Base-by-base conservation (phyloP, 176 grass and related monocot genomes). In the Triticum timopheevii region DNA sequence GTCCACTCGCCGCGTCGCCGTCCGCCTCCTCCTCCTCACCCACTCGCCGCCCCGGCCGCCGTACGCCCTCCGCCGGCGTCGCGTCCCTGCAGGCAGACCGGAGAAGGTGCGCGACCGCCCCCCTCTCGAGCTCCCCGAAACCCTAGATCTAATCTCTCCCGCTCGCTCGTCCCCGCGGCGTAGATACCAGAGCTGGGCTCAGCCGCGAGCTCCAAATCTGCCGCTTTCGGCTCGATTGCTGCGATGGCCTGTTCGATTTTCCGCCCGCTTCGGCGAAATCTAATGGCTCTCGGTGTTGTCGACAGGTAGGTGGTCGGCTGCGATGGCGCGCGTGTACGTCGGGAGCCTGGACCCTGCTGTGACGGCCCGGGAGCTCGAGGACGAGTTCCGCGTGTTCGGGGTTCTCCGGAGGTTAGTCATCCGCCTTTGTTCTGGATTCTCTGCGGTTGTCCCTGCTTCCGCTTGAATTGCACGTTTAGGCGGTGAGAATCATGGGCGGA, bases 321-420 rank as follows among this genome's bases (percentile, higher is more conserved):
- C 64, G 77, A 95, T 95, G 92, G 90, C 92, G 7, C 92, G 86
- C 56, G 83, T 97, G 84, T 97, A 93, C 88, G 93, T 97, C 20
- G 93, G 95, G 24, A 93, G 93, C 73, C 63, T 97, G 83, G 92
- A 97, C 25, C 73, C 91, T 22, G 87, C 87, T 12, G 88, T 90
- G 80, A 88, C 84, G 1, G 92, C 86, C 80, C 79, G 91, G 70
- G 95, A 93, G 78, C 69, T 95, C 22, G 93, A 95, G 90, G 92
- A 97, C 80, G 93, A 97, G 83, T 97, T 97, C 88, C 92, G 92
- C 50, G 66, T 73, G 28, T 95, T 90, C 28, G 95, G 95, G 31
- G 92, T 95, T 69, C 87, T 97, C 69, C 85, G 90, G 28, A 95
- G 95, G 95, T 97, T 24, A 82, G 81, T 69, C 35, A 25, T 47